Evolutionary conservation across 164 flowering plant species (phyloP), one percentile per base, ranked within the genome.

Genomic region (Aristolochia contorta): DNA sequence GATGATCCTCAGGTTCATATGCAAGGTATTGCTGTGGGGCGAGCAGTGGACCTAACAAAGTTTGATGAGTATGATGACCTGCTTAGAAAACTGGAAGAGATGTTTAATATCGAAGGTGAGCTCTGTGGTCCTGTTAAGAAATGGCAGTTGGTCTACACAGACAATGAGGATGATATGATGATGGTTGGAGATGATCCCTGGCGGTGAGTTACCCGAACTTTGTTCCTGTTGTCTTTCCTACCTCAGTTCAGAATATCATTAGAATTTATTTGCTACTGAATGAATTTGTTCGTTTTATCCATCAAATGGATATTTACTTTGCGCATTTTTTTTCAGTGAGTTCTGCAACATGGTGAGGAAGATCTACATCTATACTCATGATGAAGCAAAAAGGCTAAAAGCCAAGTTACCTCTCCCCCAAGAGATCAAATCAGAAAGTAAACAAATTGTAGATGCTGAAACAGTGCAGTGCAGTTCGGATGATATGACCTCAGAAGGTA

Each of bases 171-270:
- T 65, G 98, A 91, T 72, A 89, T 78, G 83, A 91, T 91, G 98
- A 80, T 86, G 87, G 95, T 89, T 66, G 97, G 97, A 56, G 97
- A 91, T 65, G 96, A 89, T 67, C 97, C 97, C 20, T 91, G 97
- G 97, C 78, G 75, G 97, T 90, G 71, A 83, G 80, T 91, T 50
- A 16, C 50, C 27, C 23, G 1, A 2, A 47, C 47, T 48, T 61
- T 47, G 53, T 49, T 49, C 19, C 22, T 49, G 20, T 27, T 4
- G 32, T 3, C 18, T 56, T 32, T 27, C 53, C 53, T 49, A 10
- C 19, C 53, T 21, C 19, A 7, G 22, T 18, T 18, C 9, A 15
- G 53, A 49, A 21, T 18, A 49, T 18, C 22, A 18, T 8, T 8
- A 49, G 10, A 4, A 21, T n/a, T 49, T 21, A 16, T 16, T 18